Evolutionary conservation across 2,329 filamentous ascomycete genomes (phyloP).

Genomic region (Parastagonospora nodorum): DNA sequence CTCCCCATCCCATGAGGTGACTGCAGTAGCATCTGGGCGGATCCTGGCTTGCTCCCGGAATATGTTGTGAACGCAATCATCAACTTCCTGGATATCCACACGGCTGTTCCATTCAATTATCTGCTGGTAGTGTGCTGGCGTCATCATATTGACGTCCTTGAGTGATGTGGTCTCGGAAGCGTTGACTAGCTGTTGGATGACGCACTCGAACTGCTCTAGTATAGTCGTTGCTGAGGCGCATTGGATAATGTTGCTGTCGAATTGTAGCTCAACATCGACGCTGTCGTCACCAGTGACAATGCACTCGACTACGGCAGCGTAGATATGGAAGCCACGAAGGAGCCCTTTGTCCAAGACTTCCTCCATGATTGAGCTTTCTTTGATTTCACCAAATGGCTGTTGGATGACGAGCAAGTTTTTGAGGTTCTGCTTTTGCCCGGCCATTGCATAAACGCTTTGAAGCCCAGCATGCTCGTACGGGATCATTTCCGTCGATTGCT

Average conservation of each 20-base stretch:
- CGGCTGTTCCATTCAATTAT: slow-evolving; percentile 20
- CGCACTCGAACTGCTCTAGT: slow-evolving; percentile 15
- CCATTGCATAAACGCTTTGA: slow-evolving; percentile 30
- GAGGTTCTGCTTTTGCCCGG: slow-evolving; percentile 46
- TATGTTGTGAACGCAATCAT: slow-evolving; percentile 16
- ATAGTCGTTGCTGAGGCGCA: slow-evolving; percentile 7
- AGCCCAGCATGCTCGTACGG: slow-evolving; percentile 40
- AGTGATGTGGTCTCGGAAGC: slow-evolving; percentile 6
- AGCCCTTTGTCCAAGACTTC: slow-evolving; percentile 10
- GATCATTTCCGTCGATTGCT: slow-evolving; percentile 22
- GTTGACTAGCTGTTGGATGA: slow-evolving; percentile 15
- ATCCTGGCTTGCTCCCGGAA: slow-evolving; percentile 12
- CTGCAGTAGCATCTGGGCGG: slow-evolving; percentile 10
- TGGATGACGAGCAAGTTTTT: slow-evolving; percentile 60
- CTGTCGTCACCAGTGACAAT: slow-evolving; percentile 14
- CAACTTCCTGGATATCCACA: slow-evolving; percentile 8
- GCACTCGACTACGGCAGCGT: slow-evolving; percentile 19
- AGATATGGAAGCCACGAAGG: slow-evolving; percentile 19
- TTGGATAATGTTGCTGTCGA: slow-evolving; percentile 13
- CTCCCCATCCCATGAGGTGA: slow-evolving; percentile 9
- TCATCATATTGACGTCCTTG: slow-evolving; percentile 11
- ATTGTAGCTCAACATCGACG: slow-evolving; percentile 13
- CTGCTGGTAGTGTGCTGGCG: slow-evolving; percentile 6
- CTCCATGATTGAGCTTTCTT: slow-evolving; percentile 5
- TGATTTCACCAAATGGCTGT: slow-evolving; percentile 5